Percentiles rank a stretch among this genome's conserved stretches.
Evolutionary conservation across 495 filamentous ascomycete species (phyloP).

Genomic region (Penicillium parvum): DNA sequence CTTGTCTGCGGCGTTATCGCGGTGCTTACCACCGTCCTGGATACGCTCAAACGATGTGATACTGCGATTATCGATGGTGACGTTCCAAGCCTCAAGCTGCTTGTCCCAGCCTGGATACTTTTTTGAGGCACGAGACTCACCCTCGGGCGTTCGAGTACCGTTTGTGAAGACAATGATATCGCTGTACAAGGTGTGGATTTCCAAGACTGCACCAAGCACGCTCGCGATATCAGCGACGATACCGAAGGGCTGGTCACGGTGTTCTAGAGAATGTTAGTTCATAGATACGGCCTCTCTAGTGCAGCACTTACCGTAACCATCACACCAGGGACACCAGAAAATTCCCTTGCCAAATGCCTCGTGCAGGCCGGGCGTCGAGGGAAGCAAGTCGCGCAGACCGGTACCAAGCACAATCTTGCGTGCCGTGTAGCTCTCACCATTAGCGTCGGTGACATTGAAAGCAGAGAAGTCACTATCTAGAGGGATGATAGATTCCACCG

Average conservation of each 20-base stretch:
- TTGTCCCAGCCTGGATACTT: constrained; percentile 42
- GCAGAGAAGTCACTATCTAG: constrained; percentile 30
- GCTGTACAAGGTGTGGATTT: constrained; percentile 43
- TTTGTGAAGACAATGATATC: constrained; percentile 50
- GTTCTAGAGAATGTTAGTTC: too few relatives aligned
- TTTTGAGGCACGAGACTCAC: constrained; percentile 31
- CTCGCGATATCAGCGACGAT: constrained; percentile 43
- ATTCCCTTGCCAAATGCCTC: constrained; percentile 54
- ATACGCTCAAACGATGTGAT: constrained; percentile 46
- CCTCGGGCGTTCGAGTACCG: constrained; percentile 45
- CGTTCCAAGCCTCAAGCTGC: constrained; percentile 45
- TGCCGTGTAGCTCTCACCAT: constrained; percentile 35
- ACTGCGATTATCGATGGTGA: constrained; percentile 50
- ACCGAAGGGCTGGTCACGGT: constrained; percentile 52
- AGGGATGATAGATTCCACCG: constrained; percentile 42
- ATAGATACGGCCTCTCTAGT: too few relatives aligned
- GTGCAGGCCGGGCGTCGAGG: constrained; percentile 44
- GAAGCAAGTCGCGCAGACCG: constrained; percentile 50
- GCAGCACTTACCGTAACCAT: too few relatives aligned
- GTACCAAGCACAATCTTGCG: constrained; percentile 54
- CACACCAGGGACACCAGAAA: constrained; percentile 61
- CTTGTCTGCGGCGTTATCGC: constrained; percentile 30
- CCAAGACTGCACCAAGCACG: constrained; percentile 38
- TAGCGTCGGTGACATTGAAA: constrained; percentile 39
- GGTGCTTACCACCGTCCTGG: constrained; percentile 32